Evolutionary conservation across 2,329 filamentous ascomycete species (phyloP), one percentile per base, ranked within the genome.

Genomic region (Paecilomyces formosus): DNA sequence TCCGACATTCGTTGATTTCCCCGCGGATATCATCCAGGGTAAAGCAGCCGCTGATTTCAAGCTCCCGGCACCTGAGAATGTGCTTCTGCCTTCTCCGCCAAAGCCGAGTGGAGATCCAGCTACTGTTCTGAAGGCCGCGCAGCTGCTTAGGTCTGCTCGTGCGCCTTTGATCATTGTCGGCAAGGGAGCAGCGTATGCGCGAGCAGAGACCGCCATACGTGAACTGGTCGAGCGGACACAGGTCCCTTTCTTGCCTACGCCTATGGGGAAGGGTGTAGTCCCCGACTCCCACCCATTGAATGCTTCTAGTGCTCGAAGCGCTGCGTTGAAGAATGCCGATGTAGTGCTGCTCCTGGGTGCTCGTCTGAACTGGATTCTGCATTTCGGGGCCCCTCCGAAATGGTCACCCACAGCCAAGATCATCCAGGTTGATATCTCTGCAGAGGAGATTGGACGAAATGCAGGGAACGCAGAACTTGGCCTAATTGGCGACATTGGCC

Each of bases 231-330:
- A 81, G 53, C 65, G 70, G 62, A 80, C 79, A 9, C 71, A 76
- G 26, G 72, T 85, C 11, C 82, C 81, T 0, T 85, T 85, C 65
- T 71, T 85, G 6, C 81, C 82, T 0, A 83, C 81, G 1, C 82
- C 82, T 0, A 85, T 84, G 81, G 82, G 82, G 3, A 85, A 85
- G 65, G 82, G 82, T 22, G 75, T 85, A 5, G 63, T 84, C 1
- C 74, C 82, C 9, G 82, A 84, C 62, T 82, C 79, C 0, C 79
- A 82, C 64, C 73, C 76, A 0, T 71, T 77, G 54, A 84, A 85
- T 64, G 74, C 74, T 15, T 81, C 82, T 2, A 79, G 81, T 53
- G 81, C 82, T 3, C 76, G 82, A 57, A 82, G 80, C 51, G 74
- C 79, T 15, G 82, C 81, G 3, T 69, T 85, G 49, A 79, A 79